Percentiles rank a stretch among this genome's conserved stretches.
phyloP scores from a whole-genome alignment of 306 rosid species.

The Betula pendula region DNA sequence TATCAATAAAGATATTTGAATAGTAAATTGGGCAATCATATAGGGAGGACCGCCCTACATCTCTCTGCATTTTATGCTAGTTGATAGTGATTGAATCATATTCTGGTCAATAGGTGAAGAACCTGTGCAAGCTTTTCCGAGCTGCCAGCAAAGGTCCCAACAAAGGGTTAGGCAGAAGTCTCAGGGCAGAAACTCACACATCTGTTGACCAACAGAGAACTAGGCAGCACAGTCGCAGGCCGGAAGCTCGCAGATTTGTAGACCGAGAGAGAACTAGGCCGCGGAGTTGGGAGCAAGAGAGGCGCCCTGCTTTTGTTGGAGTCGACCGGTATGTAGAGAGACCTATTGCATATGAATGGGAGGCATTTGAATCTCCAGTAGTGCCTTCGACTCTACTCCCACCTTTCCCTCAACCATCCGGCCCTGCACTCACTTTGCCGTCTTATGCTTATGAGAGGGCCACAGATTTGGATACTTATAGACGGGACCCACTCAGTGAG shows the following conservation, averaged over 20 bases:
- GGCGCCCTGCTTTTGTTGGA: neutral
- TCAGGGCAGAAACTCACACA: neutral
- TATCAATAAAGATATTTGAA: too few relatives aligned
- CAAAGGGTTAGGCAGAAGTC: neutral
- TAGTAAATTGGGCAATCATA: too few relatives aligned
- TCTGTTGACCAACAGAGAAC: neutral
- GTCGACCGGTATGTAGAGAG: neutral
- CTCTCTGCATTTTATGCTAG: neutral
- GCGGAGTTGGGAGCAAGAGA: neutral
- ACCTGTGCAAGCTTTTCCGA: conserved; percentile 12
- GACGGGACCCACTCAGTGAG: neutral
- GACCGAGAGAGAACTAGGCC: neutral
- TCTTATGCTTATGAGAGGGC: conserved; percentile 6
- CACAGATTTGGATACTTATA: neutral
- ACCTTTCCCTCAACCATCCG: neutral
- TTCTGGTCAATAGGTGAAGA: conserved; percentile 12
- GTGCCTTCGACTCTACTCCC: neutral
- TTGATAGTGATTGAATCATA: conserved; percentile 4
- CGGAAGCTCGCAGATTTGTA: neutral
- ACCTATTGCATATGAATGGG: neutral
- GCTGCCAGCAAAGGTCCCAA: neutral
- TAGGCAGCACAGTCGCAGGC: neutral
- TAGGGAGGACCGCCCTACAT: neutral
- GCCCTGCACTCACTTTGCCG: neutral
- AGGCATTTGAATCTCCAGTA: neutral